These are phyloP conservation scores for Silene latifolia DNA, from an alignment of 148 eudicot species.

Conservation along the genomic window DNA sequence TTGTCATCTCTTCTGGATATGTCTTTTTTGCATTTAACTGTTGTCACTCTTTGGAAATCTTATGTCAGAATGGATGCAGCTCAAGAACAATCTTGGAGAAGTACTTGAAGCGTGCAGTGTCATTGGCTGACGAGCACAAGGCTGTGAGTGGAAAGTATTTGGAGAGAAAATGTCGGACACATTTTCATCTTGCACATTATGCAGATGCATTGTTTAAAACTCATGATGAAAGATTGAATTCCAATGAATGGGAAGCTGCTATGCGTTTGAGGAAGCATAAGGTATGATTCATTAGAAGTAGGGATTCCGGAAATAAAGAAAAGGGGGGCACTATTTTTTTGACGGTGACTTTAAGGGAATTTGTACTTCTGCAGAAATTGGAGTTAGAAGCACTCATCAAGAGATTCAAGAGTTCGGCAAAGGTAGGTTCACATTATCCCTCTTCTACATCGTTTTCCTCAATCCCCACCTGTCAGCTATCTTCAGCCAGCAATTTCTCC, in stretches of 20 bases:
- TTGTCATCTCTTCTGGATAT: conserved; percentile 27
- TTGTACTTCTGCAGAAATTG: conserved; percentile 46
- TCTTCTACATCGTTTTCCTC: background rate
- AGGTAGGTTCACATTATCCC: conserved; percentile 46
- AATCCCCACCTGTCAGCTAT: background rate
- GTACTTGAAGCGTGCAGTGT: conserved; percentile 83
- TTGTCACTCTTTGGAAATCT: conserved; percentile 6
- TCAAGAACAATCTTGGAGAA: conserved; percentile 91
- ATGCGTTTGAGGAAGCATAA: conserved; percentile 87
- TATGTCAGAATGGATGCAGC: conserved; percentile 50
- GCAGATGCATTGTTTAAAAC: conserved; percentile 84
- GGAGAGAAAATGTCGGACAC: conserved; percentile 67
- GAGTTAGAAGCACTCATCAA: conserved; percentile 88
- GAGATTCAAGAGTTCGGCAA: conserved; percentile 71
- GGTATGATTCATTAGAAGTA: conserved; percentile 38
- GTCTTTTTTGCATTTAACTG: background rate
- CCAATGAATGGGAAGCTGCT: conserved; percentile 97
- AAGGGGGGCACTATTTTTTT: background rate
- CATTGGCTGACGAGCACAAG: conserved; percentile 56
- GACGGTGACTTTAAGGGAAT: background rate
- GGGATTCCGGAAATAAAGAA: conserved; percentile 13
- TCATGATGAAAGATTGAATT: conserved; percentile 85
- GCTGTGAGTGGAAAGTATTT: conserved; percentile 40
- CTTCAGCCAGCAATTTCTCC: background rate
- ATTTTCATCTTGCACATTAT: conserved; percentile 98